Conservation (phyloP, 805 yeast genomes). For the Sungouiella thailandica region DNA sequence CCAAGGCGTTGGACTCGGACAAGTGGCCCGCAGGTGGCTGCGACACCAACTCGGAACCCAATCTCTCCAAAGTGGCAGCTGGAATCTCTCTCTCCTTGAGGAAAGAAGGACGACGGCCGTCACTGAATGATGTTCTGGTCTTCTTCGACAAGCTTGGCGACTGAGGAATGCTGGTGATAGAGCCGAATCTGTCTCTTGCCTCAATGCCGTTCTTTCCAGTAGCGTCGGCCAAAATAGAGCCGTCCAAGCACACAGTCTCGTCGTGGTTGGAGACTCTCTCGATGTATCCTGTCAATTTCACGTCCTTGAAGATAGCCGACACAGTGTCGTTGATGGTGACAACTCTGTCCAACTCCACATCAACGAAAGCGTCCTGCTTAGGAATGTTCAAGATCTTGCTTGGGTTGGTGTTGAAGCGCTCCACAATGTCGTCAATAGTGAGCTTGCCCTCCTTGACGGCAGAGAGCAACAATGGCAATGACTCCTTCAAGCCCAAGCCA, state of each 20-base stretch:
- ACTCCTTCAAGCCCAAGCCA: slow-evolving; percentile 76
- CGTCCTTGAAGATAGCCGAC: slow-evolving; percentile 43
- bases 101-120: slow-evolving; percentile 31
- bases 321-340: slow-evolving; percentile 15
- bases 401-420: slow-evolving; percentile 77
- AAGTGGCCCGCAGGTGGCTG: slow-evolving; percentile 70
- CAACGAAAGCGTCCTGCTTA: slow-evolving; percentile 73
- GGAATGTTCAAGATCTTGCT: slow-evolving; percentile 76
- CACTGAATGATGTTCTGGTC: slow-evolving; percentile 31
- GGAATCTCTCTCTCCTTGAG: slow-evolving; percentile 37
- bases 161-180: slow-evolving; percentile 41
- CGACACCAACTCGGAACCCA: slow-evolving; percentile 66
- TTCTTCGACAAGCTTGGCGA: slow-evolving; percentile 30
- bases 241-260: slow-evolving; percentile 81
- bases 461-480: slow-evolving; percentile 73
- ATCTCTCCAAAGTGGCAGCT: slow-evolving; percentile 39
- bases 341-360: slow-evolving; percentile 75
- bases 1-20: slow-evolving; percentile 74
- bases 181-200: slow-evolving; percentile 41
- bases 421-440: slow-evolving; percentile 65
- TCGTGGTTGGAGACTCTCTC: slow-evolving; percentile 81
- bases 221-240: slow-evolving; percentile 57
- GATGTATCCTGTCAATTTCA: slow-evolving; percentile 68
- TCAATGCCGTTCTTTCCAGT: slow-evolving; percentile 53
- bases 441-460: slow-evolving; percentile 75